A percentile compares a stretch with the other conserved stretches of the same genome.
Evolutionary conservation across 805 yeast genomes (phyloP).

Genomic region (Candida germanica): DNA sequence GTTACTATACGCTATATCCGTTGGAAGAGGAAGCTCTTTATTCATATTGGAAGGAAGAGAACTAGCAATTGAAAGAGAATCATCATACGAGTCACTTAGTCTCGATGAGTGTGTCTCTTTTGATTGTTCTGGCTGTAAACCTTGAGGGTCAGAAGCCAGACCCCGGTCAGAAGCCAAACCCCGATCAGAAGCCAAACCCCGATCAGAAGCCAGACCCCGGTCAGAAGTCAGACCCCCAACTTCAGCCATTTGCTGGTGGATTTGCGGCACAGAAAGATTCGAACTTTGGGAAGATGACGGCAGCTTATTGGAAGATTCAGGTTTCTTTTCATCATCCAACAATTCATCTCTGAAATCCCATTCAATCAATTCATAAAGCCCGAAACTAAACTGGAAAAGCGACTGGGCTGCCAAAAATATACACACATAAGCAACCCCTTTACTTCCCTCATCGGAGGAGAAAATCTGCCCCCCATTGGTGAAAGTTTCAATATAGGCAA

Average conservation of each 20-base stretch:
- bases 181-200: not conserved
- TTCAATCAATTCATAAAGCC: conserved; percentile 66
- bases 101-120: not conserved
- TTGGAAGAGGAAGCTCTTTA: conserved; percentile 11
- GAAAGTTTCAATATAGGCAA: conserved; percentile 75
- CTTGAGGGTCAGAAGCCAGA: not conserved
- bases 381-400: conserved; percentile 69
- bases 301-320: not conserved
- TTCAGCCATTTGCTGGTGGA: not conserved
- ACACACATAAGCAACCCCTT: conserved; percentile 82
- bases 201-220: not conserved
- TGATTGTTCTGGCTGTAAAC: not conserved
- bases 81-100: not conserved
- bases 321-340: conserved; percentile 13
- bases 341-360: conserved; percentile 58
- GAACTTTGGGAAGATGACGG: not conserved
- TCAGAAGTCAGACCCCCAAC: not conserved
- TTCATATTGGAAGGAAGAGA: conserved; percentile 11
- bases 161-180: not conserved
- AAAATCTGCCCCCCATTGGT: conserved; percentile 58
- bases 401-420: conserved; percentile 70
- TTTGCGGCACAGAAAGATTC: not conserved
- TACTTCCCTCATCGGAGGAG: conserved; percentile 55
- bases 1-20: conserved; percentile 4
- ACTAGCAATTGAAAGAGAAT: conserved; percentile 11